Conservation (phyloP, 148 eudicot species). For the Hydrangea macrophylla region DNA sequence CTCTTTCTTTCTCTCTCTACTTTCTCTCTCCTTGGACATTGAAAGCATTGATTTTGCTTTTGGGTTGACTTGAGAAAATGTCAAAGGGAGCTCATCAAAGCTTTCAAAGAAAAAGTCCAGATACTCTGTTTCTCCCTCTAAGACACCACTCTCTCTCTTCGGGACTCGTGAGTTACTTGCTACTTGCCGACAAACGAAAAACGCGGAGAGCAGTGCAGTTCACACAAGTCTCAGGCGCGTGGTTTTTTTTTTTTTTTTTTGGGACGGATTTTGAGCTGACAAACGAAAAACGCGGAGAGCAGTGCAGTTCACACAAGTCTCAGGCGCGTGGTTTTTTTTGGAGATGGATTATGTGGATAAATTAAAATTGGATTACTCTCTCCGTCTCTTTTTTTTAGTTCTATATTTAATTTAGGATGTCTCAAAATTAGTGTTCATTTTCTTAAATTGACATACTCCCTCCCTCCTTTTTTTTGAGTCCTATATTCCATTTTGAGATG, state of each 20-base stretch:
- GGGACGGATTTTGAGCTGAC: too few relatives aligned
- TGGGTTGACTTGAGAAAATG: constrained; percentile 31
- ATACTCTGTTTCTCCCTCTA: constrained; percentile 17
- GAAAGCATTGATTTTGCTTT: background rate
- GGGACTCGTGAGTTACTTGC: constrained; percentile 12
- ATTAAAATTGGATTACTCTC: too few relatives aligned
- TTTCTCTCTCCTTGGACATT: background rate
- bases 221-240: constrained; percentile 1
- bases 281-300: constrained; percentile 15
- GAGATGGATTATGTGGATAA: too few relatives aligned
- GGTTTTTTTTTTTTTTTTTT: too few relatives aligned
- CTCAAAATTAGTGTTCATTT: too few relatives aligned
- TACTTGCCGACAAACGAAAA: constrained; percentile 30
- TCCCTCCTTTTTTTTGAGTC: too few relatives aligned
- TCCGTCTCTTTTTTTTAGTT: too few relatives aligned
- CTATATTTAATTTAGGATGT: too few relatives aligned
- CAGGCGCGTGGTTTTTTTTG: constrained; percentile 11
- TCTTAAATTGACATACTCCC: too few relatives aligned
- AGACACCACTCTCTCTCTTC: background rate
- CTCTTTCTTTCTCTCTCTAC: background rate
- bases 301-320: background rate
- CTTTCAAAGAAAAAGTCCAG: constrained; percentile 37
- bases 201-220: background rate
- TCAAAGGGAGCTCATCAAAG: constrained; percentile 18
- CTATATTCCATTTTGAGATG: too few relatives aligned